Conservation (phyloP, 2,329 filamentous ascomycete species). For the Colletotrichum phormii region DNA sequence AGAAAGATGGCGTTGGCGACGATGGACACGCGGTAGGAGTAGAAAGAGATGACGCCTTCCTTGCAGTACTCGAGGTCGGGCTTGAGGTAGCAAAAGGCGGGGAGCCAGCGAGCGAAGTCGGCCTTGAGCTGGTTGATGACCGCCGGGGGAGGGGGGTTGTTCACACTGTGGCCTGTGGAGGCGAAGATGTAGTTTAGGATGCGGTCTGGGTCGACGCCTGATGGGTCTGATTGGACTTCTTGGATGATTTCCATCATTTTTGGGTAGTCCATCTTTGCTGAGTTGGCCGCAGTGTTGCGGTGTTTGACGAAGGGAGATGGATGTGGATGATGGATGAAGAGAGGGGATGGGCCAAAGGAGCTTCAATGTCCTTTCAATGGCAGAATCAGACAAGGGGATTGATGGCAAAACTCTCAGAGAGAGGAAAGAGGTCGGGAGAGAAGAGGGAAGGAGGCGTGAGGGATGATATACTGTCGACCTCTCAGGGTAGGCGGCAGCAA, state of each 20-base stretch:
- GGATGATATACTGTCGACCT: not conserved
- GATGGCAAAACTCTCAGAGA: not conserved
- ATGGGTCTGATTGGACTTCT: not conserved
- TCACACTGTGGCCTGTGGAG: not conserved
- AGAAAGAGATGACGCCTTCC: conserved; percentile 50
- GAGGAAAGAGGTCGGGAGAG: not conserved
- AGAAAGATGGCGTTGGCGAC: conserved; percentile 64
- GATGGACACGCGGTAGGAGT: conserved; percentile 66
- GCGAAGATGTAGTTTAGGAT: not conserved
- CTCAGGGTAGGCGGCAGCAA: not conserved
- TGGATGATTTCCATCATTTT: not conserved
- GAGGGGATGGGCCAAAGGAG: not conserved
- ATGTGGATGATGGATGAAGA: not conserved
- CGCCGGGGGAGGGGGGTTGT: not conserved
- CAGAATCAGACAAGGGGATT: not conserved
- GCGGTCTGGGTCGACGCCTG: not conserved
- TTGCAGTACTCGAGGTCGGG: conserved; percentile 43
- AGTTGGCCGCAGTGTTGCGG: not conserved
- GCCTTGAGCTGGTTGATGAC: not conserved
- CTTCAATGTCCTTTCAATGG: not conserved
- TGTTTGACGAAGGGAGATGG: not conserved
- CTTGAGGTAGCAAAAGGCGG: conserved; percentile 44
- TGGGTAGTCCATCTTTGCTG: not conserved
- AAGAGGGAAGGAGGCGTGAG: not conserved
- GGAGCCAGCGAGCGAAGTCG: not conserved